Conservation (phyloP, 805 yeast genomes). For the Hanseniaspora pseudoguilliermondii region DNA sequence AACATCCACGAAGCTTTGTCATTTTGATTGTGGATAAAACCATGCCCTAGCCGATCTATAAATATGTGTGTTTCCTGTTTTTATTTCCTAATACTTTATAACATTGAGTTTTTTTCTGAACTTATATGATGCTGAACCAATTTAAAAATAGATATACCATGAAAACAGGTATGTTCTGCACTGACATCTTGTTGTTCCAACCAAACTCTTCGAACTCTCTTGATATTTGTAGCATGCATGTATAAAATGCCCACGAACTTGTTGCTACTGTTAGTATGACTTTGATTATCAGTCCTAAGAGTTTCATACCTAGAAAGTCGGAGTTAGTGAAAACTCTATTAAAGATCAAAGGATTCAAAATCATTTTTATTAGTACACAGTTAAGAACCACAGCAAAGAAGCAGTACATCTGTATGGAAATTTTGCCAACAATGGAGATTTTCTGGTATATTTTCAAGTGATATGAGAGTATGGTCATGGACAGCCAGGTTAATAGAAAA, state of each 20-base stretch:
- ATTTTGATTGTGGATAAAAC: too few relatives aligned
- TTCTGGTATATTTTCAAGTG: conserved; percentile 20
- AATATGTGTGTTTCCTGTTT: too few relatives aligned
- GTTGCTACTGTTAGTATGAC: neutral
- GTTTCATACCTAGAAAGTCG: neutral
- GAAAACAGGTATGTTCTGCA: conserved; percentile 5
- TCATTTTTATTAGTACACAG: conserved; percentile 19
- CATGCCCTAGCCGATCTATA: too few relatives aligned
- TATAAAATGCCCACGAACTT: conserved; percentile 10
- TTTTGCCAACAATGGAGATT: conserved; percentile 22
- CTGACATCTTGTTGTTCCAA: neutral
- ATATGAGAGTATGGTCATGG: conserved; percentile 21
- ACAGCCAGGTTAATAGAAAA: conserved; percentile 25
- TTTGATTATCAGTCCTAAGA: conserved; percentile 8
- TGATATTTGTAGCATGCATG: neutral
- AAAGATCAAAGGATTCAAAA: conserved; percentile 22
- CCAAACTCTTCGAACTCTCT: neutral
- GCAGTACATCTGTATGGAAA: conserved; percentile 27
- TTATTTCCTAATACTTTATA: too few relatives aligned
- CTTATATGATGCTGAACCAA: conserved; percentile 7
- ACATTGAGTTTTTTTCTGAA: too few relatives aligned
- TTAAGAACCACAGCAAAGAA: conserved; percentile 26
- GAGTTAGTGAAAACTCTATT: conserved; percentile 11
- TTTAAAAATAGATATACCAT: conserved; percentile 5
- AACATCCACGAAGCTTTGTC: too few relatives aligned